Evolutionary conservation across 306 rosid species (phyloP).

Genomic region (Inga leiocalycina): DNA sequence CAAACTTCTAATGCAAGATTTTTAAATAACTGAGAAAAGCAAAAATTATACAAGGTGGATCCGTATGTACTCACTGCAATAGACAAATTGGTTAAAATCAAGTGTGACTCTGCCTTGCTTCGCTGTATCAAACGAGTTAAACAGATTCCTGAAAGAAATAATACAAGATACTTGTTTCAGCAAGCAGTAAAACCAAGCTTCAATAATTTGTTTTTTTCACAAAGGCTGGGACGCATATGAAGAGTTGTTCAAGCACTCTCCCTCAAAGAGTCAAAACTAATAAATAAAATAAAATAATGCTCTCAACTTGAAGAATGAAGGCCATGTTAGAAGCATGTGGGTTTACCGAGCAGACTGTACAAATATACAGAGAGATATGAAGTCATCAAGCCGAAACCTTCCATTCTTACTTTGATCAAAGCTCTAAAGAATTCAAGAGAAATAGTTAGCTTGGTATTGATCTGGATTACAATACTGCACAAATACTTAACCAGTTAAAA

Average conservation of each 20-base stretch:
- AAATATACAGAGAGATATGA: slow-evolving; percentile 85
- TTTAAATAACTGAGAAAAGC: background rate
- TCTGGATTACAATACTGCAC: slow-evolving; percentile 25
- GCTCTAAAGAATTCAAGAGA: slow-evolving; percentile 62
- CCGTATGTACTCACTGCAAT: slow-evolving; percentile 72
- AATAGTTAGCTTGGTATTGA: slow-evolving; percentile 11
- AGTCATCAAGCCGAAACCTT: slow-evolving; percentile 73
- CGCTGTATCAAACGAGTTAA: slow-evolving; percentile 83
- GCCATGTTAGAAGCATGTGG: background rate
- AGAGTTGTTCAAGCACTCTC: background rate
- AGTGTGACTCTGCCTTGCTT: slow-evolving; percentile 90
- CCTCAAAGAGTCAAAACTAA: background rate
- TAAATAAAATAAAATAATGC: background rate
- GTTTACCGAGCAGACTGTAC: slow-evolving; percentile 80
- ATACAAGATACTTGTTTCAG: slow-evolving; percentile 18
- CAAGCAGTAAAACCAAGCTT: slow-evolving; percentile 7
- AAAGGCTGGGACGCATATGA: background rate
- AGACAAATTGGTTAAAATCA: slow-evolving; percentile 92
- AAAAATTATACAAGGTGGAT: slow-evolving; percentile 14
- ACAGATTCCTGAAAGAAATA: slow-evolving; percentile 71
- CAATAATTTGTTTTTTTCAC: background rate
- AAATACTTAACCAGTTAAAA: slow-evolving; percentile 11
- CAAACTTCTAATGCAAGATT: background rate
- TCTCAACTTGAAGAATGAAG: background rate
- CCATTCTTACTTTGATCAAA: slow-evolving; percentile 88